phyloP scores from a whole-genome alignment of 768 basidiomycete genomes.

The Auricularia auricula-judae region DNA sequence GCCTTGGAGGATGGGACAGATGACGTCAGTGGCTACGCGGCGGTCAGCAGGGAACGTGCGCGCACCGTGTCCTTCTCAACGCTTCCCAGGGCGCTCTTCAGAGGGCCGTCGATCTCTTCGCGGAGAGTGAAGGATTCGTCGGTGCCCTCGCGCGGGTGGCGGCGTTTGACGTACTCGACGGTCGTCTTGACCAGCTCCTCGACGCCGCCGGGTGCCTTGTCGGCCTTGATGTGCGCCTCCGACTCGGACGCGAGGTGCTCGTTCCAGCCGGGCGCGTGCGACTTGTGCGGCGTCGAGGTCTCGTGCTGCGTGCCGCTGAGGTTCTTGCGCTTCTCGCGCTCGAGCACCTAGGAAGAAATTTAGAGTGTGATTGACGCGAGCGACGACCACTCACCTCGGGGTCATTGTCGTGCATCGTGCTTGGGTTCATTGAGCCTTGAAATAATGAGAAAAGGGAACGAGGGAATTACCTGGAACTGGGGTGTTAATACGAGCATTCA shows the following conservation, averaged over 20 bases:
- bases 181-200: slow-evolving; percentile 13
- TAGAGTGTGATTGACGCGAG: neutral
- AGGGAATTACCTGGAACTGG: neutral
- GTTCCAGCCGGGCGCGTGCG: slow-evolving; percentile 61
- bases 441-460: neutral
- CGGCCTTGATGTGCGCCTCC: slow-evolving; percentile 51
- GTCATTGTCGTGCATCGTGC: slow-evolving; percentile 50
- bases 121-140: neutral
- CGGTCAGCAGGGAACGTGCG: too few species aligned
- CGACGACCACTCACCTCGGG: slow-evolving; percentile 29
- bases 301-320: slow-evolving; percentile 31
- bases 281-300: slow-evolving; percentile 34
- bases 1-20: too few species aligned
- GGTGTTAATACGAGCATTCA: neutral
- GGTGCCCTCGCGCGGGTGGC: slow-evolving; percentile 10
- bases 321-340: slow-evolving; percentile 43
- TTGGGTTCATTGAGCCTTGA: slow-evolving; percentile 3
- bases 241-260: slow-evolving; percentile 52
- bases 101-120: neutral
- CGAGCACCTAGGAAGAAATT: slow-evolving; percentile 27
- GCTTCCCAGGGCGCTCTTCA: neutral
- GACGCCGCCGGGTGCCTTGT: slow-evolving; percentile 10
- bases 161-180: slow-evolving; percentile 16
- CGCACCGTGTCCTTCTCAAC: too few species aligned
- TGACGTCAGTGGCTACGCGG: too few species aligned